phyloP scores from a whole-genome alignment of 1,284 basidiomycete species.

The Trametes hirsuta region DNA sequence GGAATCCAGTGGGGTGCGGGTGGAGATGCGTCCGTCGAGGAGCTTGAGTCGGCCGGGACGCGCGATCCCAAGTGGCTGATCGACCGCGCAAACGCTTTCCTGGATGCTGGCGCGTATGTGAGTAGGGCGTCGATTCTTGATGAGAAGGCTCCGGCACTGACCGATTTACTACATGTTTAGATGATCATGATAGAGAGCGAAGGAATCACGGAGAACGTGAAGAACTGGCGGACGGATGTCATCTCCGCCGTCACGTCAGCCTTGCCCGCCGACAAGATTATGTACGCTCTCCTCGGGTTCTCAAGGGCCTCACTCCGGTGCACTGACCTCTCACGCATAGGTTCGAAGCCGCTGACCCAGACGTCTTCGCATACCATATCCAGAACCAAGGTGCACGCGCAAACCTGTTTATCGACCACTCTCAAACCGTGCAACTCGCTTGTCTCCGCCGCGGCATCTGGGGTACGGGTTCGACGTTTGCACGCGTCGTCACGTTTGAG shows the following conservation, averaged over 20 bases:
- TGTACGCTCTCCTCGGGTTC: conserved; percentile 32
- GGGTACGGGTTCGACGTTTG: conserved; percentile 49
- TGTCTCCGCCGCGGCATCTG: conserved; percentile 50
- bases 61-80: conserved; percentile 48
- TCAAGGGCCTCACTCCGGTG: not conserved
- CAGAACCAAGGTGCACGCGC: conserved; percentile 49
- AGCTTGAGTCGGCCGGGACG: conserved; percentile 45
- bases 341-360: conserved; percentile 50
- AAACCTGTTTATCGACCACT: conserved; percentile 52
- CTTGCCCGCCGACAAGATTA: conserved; percentile 47
- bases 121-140: not conserved
- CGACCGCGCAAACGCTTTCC: conserved; percentile 45
- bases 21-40: conserved; percentile 43
- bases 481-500: conserved; percentile 40
- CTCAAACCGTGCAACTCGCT: conserved; percentile 50
- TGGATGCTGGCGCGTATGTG: conserved; percentile 45
- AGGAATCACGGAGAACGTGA: conserved; percentile 52
- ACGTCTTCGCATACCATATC: conserved; percentile 46
- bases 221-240: conserved; percentile 46
- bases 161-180: conserved; percentile 21
- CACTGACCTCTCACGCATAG: conserved; percentile 7
- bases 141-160: not conserved
- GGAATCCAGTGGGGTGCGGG: conserved; percentile 49
- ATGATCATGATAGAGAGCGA: conserved; percentile 54
- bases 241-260: conserved; percentile 46